These are phyloP conservation scores for Lumnitzera racemosa DNA, from an alignment of 345 rosid species.

Conservation along the genomic window DNA sequence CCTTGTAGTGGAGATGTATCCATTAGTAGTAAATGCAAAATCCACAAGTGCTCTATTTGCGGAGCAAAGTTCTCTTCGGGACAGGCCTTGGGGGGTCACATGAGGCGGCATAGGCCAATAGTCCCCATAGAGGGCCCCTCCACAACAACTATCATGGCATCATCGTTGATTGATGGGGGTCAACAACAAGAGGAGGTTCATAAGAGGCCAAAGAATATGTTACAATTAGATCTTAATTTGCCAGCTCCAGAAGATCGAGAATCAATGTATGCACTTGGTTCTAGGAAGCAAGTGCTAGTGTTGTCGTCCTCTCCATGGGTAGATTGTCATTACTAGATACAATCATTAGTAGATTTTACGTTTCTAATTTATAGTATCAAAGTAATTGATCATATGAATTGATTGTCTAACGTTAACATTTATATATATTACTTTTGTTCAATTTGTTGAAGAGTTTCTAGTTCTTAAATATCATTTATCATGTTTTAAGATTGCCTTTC, in stretches of 20 bases:
- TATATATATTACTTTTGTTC: too few relatives aligned
- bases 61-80: conserved; percentile 82
- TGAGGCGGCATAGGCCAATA: conserved; percentile 73
- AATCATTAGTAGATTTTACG: not conserved
- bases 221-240: conserved; percentile 54
- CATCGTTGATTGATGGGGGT: conserved; percentile 12
- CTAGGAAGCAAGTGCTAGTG: conserved; percentile 44
- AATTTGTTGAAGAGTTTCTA: too few relatives aligned
- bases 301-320: conserved; percentile 55
- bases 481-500: too few relatives aligned
- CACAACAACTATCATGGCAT: conserved; percentile 7
- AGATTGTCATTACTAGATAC: conserved; percentile 53
- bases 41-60: conserved; percentile 81
- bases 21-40: conserved; percentile 26
- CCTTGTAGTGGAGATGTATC: conserved; percentile 8
- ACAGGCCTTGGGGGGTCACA: conserved; percentile 95
- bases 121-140: not conserved
- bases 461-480: too few relatives aligned
- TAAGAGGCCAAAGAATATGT: conserved; percentile 27
- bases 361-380: not conserved
- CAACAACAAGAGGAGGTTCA: conserved; percentile 26
- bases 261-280: conserved; percentile 14
- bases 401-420: not conserved
- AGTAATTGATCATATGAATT: not conserved
- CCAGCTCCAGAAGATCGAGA: conserved; percentile 44